Base-by-base conservation (phyloP, 768 basidiomycete species). In the Mycena epipterygia region DNA sequence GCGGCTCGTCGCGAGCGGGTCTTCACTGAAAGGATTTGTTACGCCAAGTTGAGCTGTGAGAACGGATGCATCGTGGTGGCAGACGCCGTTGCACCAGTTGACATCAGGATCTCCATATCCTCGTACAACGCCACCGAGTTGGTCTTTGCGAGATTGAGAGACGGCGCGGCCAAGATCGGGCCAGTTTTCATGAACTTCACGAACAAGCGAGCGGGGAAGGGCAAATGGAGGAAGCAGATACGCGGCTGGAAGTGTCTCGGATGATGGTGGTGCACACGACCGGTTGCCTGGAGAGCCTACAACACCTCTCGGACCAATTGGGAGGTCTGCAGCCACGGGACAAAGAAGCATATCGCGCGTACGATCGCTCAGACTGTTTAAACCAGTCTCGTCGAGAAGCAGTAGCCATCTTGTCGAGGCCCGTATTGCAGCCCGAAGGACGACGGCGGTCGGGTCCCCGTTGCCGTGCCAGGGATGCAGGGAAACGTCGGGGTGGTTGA, bases 211-310 rank as follows among this genome's bases (percentile, higher is more conserved):
- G 1, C 79, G 68, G 13, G 86, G 86, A 33, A 88, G 71, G 8
- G 90, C 80, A 69, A 93, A 89, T 3, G 92, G 92, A 19, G 93
- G 93, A 3, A 88, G 75, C 3, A 93, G 80, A 76, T 87, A 89
- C 5, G 81, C 76, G 3, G 87, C 89, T 29, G 84, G 76, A 33
- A 82, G 82, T 25, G 80, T 75, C 11, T 70, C 67, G 0, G 75
- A 74, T 12, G 80, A 78, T 7, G 81, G 76, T n/a, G 70, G 59
- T 48, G 85, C 67, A 55, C 78, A 84, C n/a, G 81, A 77, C 39
- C 71, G 72, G 63, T 80, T 77, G 32, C 53, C 67, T 14, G 77
- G 61, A 3, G 75, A 67, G 21, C 67, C 77, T 12, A 73, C 59
- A 30, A 81, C 64, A 41, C 84, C 84, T 49, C 79, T 78, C 1